phyloP scores from a whole-genome alignment of 305 asterid genomes.

The Solanum hybrid region DNA sequence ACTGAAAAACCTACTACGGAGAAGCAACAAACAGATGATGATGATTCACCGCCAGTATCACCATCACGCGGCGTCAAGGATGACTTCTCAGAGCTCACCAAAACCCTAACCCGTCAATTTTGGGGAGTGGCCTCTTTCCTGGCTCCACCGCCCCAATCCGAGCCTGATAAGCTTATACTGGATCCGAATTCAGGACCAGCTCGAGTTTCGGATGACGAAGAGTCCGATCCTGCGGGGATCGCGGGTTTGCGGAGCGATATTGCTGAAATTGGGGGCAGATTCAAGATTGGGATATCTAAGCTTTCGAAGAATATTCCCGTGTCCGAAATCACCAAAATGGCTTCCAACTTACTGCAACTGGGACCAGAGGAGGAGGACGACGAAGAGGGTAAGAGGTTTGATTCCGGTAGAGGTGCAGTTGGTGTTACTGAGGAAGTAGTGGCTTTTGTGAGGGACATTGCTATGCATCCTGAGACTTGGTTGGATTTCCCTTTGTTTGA shows the following conservation, averaged over 20 bases:
- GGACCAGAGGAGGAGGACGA: slow-evolving; percentile 65
- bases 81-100: slow-evolving; percentile 79
- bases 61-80: slow-evolving; percentile 87
- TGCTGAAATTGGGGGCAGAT: slow-evolving; percentile 91
- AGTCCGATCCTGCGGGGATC: slow-evolving; percentile 13
- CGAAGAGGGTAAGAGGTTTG: slow-evolving; percentile 15
- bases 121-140: slow-evolving; percentile 97
- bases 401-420: slow-evolving; percentile 29
- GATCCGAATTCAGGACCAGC: slow-evolving; percentile 22
- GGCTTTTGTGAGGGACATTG: slow-evolving; percentile 64
- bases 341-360: slow-evolving; percentile 73
- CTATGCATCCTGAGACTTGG: slow-evolving; percentile 96
- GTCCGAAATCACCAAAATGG: slow-evolving; percentile 72
- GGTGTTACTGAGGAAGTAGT: slow-evolving; percentile 89
- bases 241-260: slow-evolving; percentile 40
- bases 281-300: slow-evolving; percentile 50
- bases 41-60: slow-evolving; percentile 30
- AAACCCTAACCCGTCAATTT: slow-evolving; percentile 78
- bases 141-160: slow-evolving; percentile 75
- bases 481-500: slow-evolving; percentile 82
- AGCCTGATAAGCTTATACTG: slow-evolving; percentile 7
- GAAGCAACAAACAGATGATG: slow-evolving; percentile 17
- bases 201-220: slow-evolving; percentile 25
- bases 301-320: slow-evolving; percentile 53
- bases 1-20: neutral